These are phyloP conservation scores for Avena eriantha DNA, from an alignment of 176 grass and related monocot genomes.

Conservation along the genomic window DNA sequence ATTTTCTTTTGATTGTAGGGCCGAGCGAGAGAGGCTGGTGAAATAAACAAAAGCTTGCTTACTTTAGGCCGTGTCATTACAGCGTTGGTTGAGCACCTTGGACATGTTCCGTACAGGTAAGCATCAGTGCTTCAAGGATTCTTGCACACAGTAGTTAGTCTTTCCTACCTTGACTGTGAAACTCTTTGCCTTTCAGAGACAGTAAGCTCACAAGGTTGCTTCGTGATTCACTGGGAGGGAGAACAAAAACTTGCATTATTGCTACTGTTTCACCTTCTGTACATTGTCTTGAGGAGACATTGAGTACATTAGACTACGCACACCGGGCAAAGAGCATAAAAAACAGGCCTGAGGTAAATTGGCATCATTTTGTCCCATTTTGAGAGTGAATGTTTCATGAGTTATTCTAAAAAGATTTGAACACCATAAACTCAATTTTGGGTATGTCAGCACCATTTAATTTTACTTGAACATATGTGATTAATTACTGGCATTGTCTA, in stretches of 20 bases:
- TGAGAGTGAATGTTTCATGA: not conserved
- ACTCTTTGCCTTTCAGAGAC: conserved; percentile 69
- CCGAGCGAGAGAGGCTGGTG: conserved; percentile 94
- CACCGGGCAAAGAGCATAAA: conserved; percentile 98
- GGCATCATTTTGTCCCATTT: conserved; percentile 32
- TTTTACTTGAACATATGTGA: conserved; percentile 13
- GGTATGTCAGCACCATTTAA: not conserved
- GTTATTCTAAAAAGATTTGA: not conserved
- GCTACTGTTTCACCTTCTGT: conserved; percentile 98
- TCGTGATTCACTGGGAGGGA: conserved; percentile 93
- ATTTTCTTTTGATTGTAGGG: conserved; percentile 61
- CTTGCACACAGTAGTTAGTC: conserved; percentile 12
- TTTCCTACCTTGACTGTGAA: conserved; percentile 32
- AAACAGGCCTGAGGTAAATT: conserved; percentile 87
- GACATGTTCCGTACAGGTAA: conserved; percentile 97
- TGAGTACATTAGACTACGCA: conserved; percentile 97
- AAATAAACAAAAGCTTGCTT: conserved; percentile 99
- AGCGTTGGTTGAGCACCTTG: conserved; percentile 93
- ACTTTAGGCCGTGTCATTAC: conserved; percentile 98
- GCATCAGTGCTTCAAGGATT: conserved; percentile 21
- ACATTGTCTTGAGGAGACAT: conserved; percentile 93
- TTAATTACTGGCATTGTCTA: conserved; percentile 16
- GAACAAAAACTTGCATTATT: conserved; percentile 99
- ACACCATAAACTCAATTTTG: not conserved
- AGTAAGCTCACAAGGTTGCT: conserved; percentile 95